phyloP scores from a whole-genome alignment of 345 rosid species.

The Eucalyptus guilfoylei region DNA sequence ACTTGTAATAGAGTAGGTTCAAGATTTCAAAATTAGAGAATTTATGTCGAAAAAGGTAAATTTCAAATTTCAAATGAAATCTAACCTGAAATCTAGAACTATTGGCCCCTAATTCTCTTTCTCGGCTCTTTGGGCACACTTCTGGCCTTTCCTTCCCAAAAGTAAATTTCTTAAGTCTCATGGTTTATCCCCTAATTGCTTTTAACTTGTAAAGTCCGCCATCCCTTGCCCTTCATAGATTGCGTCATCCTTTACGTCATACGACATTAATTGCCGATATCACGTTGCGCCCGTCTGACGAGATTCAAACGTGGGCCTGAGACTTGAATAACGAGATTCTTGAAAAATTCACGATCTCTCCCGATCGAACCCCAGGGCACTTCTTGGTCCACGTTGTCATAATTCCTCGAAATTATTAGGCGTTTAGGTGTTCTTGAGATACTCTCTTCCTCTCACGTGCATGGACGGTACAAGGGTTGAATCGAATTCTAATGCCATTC shows the following conservation, averaged over 20 bases:
- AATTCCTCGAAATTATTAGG: background rate
- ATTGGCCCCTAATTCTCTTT: background rate
- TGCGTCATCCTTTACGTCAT: background rate
- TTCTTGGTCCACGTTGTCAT: background rate
- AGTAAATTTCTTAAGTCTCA: background rate
- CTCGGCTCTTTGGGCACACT: background rate
- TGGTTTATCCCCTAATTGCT: background rate
- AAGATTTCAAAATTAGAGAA: fast-evolving
- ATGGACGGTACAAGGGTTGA: background rate
- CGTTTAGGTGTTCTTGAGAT: background rate
- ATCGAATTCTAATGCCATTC: background rate
- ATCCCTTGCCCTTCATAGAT: background rate
- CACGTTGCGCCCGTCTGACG: background rate
- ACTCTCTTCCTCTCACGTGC: background rate
- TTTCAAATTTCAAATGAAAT: no score
- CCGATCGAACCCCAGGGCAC: background rate
- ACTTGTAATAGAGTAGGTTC: no score
- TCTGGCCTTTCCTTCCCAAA: background rate
- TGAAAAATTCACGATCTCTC: background rate
- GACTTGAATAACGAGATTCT: background rate
- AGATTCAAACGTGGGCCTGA: background rate
- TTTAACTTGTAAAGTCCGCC: background rate
- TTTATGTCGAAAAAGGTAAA: no score
- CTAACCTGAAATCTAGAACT: no score
- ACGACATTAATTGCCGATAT: background rate